Evolutionary conservation across 2,329 filamentous ascomycete species (phyloP).

Genomic region (Aspergillus sp.): DNA sequence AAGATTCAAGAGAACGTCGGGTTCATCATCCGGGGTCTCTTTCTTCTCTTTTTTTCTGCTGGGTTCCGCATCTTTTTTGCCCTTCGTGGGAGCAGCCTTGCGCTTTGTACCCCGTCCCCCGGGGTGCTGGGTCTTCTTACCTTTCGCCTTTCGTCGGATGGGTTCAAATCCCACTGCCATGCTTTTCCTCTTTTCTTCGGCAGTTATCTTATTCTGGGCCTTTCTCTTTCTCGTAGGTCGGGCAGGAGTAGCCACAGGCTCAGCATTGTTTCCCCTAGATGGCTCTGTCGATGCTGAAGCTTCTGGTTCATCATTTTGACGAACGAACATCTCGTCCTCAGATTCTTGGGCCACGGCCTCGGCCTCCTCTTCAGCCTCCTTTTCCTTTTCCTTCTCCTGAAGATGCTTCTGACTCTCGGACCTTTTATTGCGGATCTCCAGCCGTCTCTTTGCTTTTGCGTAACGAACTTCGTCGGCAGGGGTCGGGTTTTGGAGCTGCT

Average conservation of each 20-base stretch:
- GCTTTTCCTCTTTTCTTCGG: conserved; percentile 21
- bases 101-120: not conserved
- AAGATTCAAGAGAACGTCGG: conserved; percentile 23
- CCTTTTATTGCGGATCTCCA: conserved; percentile 13
- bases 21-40: not conserved
- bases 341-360: conserved; percentile 6
- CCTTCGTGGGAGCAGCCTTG: not conserved
- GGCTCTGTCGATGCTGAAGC: not conserved
- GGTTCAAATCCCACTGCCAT: conserved; percentile 20
- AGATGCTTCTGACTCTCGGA: conserved; percentile 8
- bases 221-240: not conserved
- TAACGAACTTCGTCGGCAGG: conserved; percentile 16
- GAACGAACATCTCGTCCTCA: conserved; percentile 3
- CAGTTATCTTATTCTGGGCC: conserved; percentile 19
- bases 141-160: not conserved
- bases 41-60: conserved; percentile 10
- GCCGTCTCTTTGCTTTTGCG: conserved; percentile 14
- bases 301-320: not conserved
- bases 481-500: conserved; percentile 12
- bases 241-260: not conserved
- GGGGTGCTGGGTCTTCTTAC: conserved; percentile 1
- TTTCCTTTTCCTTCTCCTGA: not conserved
- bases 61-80: not conserved
- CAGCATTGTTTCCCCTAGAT: not conserved
- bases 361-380: not conserved